Evolutionary conservation across 1,139 yeast species (phyloP).

Genomic region (Nakaseomyces kungkrabaensis): DNA sequence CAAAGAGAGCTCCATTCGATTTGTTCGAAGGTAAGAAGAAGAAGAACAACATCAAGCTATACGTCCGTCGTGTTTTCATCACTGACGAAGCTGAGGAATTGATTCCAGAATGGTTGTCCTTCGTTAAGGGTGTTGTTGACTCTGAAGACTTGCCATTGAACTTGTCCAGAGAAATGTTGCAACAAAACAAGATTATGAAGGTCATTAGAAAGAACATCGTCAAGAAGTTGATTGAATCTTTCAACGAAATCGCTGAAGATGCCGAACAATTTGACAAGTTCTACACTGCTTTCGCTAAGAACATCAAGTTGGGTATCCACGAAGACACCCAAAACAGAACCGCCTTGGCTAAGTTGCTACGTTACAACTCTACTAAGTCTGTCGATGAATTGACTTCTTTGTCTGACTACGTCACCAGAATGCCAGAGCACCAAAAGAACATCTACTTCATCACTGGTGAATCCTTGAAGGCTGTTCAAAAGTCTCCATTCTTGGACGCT

Average conservation of each 20-base stretch:
- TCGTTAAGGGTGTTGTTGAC: conserved; percentile 98
- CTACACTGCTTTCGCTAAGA: conserved; percentile 97
- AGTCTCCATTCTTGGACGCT: conserved; percentile 98
- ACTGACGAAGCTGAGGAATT: conserved; percentile 99
- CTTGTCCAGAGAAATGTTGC: conserved; percentile 99
- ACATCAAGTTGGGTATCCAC: conserved; percentile 97
- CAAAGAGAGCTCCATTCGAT: conserved; percentile 99
- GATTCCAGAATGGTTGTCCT: conserved; percentile 97
- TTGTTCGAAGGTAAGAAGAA: conserved; percentile 96
- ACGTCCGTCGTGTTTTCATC: conserved; percentile 99
- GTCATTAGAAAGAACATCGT: conserved; percentile 98
- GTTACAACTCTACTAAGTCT: conserved; percentile 96
- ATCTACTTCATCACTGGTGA: conserved; percentile 99
- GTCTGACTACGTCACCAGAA: conserved; percentile 95
- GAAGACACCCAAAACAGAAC: conserved; percentile 97
- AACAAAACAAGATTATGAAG: conserved; percentile 99
- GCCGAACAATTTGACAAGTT: conserved; percentile 97
- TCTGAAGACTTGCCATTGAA: conserved; percentile 99
- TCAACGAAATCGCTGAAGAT: conserved; percentile 98
- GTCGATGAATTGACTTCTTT: conserved; percentile 89
- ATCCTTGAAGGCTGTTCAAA: conserved; percentile 93
- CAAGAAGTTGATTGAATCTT: conserved; percentile 96
- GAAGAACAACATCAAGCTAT: conserved; percentile 97
- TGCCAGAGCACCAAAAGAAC: conserved; percentile 99
- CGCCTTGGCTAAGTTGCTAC: conserved; percentile 89